phyloP scores from a whole-genome alignment of 495 filamentous ascomycete genomes.

The Aspergillus cristatus region DNA sequence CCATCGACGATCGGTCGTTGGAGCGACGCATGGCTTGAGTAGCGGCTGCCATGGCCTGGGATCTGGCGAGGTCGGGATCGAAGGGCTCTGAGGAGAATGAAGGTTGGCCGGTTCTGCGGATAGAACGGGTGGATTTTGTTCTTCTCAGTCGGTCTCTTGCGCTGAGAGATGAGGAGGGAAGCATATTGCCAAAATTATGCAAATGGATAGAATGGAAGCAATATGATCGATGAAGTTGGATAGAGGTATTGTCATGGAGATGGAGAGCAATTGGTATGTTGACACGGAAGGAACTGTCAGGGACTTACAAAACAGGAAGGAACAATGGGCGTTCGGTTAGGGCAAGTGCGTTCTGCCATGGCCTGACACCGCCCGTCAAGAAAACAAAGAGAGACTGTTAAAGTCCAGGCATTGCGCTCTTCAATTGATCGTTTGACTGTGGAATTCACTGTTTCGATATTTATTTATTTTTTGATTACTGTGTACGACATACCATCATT shows the following conservation, averaged over 20 bases:
- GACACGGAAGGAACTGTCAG: too few relatives aligned
- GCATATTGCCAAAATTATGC: constrained; percentile 19
- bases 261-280: not conserved
- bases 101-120: constrained; percentile 25
- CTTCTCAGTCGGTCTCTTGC: constrained; percentile 42
- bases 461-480: too few relatives aligned
- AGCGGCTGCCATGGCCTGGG: constrained; percentile 62
- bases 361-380: too few relatives aligned
- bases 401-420: too few relatives aligned
- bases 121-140: constrained; percentile 56
- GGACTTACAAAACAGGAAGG: not conserved
- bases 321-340: too few relatives aligned
- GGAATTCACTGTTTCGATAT: too few relatives aligned
- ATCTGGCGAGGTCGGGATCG: constrained; percentile 45
- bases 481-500: too few relatives aligned
- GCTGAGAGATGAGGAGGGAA: constrained; percentile 16
- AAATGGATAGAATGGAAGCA: constrained; percentile 7
- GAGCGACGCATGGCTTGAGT: constrained; percentile 53
- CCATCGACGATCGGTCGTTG: constrained; percentile 28
- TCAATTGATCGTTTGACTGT: too few relatives aligned
- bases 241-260: not conserved
- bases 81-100: constrained; percentile 30
- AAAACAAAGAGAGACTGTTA: too few relatives aligned
- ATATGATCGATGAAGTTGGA: constrained; percentile 1
- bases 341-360: too few relatives aligned